Conservation (phyloP, 495 filamentous ascomycete genomes). For the Xylaria venustula region DNA sequence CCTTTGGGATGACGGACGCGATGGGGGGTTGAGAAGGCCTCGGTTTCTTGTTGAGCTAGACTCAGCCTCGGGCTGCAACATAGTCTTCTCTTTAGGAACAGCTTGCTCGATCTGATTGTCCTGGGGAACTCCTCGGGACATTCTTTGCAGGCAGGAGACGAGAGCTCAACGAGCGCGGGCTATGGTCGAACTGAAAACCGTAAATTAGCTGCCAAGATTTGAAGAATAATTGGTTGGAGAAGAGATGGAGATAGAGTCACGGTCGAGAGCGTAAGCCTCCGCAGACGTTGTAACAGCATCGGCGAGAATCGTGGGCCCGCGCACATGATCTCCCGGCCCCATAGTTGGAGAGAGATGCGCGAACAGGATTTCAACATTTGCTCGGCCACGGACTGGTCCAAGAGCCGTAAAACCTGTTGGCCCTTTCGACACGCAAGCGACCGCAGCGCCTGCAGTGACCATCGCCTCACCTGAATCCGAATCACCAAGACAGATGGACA, state of each 20-base stretch:
- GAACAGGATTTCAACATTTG: neutral
- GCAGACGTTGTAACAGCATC: neutral
- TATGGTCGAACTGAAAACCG: constrained; percentile 11
- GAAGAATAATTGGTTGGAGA: neutral
- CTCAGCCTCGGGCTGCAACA: constrained; percentile 40
- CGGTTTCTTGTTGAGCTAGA: constrained; percentile 54
- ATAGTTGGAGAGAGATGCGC: neutral
- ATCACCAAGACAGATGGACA: neutral
- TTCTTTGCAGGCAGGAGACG: constrained; percentile 21
- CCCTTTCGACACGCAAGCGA: neutral
- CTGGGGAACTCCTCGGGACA: constrained; percentile 39
- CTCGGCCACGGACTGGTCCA: neutral
- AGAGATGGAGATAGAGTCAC: neutral
- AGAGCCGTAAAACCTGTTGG: neutral
- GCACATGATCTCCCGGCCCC: neutral
- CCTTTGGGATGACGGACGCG: constrained; percentile 68
- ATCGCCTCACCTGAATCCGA: neutral
- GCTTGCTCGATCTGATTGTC: constrained; percentile 36
- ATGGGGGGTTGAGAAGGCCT: constrained; percentile 60
- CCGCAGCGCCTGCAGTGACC: neutral
- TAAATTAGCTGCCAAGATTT: neutral
- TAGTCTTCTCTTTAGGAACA: constrained; percentile 49
- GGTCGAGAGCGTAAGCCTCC: neutral
- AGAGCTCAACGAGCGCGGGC: constrained; percentile 12
- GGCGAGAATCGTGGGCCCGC: neutral